Base-by-base conservation (phyloP, 148 eudicot genomes). In the Pouteria glomerata region DNA sequence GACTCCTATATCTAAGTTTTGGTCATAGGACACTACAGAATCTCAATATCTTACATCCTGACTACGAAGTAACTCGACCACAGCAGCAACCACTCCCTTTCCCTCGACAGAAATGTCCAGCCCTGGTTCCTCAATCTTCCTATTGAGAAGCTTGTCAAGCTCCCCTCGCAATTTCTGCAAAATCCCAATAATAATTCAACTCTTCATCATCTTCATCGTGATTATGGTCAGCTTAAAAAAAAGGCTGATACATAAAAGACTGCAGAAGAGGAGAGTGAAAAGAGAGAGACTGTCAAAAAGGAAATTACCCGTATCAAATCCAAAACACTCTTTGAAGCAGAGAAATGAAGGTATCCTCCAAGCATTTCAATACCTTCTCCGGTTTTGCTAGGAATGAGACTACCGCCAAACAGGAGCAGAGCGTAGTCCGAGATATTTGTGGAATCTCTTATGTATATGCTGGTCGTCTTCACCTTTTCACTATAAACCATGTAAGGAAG, bases 311-410 rank as follows among this genome's bases (percentile, higher is more conserved):
- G 82, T 59, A 95, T 91, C 71, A 95, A 80, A 61, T 88, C 97
- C 73, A 95, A 69, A 68, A 91, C 97, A 56, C 81, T 91, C 78
- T 84, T 88, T 42, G 98, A 95, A 34, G 98, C 96, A 27, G 97
- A 95, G 74, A 95, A 95, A 79, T 91, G 93, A 68, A 95, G 96
- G 79, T 95, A 95, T 33, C 98, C 98, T 15, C 93, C 97, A 45
- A 95, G 93, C 98, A 95, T 95, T 82, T 95, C 99, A 57, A 95
- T 95, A 29, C 99, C 99, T 76, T 85, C 89, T 44, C 97, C 97
- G n/a, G 82, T 84, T 77, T 85, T 77, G 82, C 92, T 88, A 0
- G 96, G 87, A 77, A 85, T 77, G 71, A 95, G 94, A 83, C 84
- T 92, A 63, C 99, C 99, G n/a, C 99, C 99, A 73, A 95, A 95